Conservation (phyloP, 768 basidiomycete genomes). For the Pisolithus microcarpus region DNA sequence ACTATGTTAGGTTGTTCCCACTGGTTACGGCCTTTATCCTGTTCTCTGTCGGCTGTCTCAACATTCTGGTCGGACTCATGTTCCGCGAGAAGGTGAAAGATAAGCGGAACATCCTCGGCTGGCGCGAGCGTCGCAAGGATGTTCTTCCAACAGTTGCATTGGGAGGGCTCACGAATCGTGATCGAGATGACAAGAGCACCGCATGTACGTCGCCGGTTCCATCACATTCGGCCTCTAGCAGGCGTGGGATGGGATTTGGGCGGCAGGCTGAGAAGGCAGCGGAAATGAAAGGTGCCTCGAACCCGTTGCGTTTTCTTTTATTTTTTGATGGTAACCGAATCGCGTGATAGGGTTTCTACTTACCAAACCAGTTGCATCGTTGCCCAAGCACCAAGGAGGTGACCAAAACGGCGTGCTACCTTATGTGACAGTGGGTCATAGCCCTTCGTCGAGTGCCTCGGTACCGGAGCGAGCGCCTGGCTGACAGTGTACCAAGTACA, state of each 20-base stretch:
- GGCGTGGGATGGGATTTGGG: slow-evolving; percentile 67
- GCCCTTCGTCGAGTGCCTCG: not conserved
- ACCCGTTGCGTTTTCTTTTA: slow-evolving; percentile 2
- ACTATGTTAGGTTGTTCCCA: slow-evolving; percentile 76
- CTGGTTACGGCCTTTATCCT: slow-evolving; percentile 84
- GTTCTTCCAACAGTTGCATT: slow-evolving; percentile 42
- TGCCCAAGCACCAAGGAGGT: slow-evolving; percentile 36
- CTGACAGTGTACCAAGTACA: too few species aligned
- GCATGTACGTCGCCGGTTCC: slow-evolving; percentile 3
- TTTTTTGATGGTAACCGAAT: not conserved
- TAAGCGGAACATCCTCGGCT: slow-evolving; percentile 59
- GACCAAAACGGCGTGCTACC: not conserved
- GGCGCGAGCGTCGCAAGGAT: slow-evolving; percentile 53
- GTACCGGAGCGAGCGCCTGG: not conserved
- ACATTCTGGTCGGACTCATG: slow-evolving; percentile 75
- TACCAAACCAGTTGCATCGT: slow-evolving; percentile 50
- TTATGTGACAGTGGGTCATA: too few species aligned
- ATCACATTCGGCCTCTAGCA: slow-evolving; percentile 15
- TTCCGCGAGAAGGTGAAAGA: slow-evolving; percentile 64
- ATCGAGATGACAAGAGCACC: slow-evolving; percentile 8
- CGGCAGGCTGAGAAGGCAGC: slow-evolving; percentile 76
- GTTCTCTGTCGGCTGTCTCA: slow-evolving; percentile 75
- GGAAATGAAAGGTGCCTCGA: slow-evolving; percentile 46
- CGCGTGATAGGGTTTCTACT: slow-evolving; percentile 43
- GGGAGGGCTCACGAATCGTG: slow-evolving; percentile 13